Conservation (phyloP, 441 rosid genomes). For the Populus tomentosa region DNA sequence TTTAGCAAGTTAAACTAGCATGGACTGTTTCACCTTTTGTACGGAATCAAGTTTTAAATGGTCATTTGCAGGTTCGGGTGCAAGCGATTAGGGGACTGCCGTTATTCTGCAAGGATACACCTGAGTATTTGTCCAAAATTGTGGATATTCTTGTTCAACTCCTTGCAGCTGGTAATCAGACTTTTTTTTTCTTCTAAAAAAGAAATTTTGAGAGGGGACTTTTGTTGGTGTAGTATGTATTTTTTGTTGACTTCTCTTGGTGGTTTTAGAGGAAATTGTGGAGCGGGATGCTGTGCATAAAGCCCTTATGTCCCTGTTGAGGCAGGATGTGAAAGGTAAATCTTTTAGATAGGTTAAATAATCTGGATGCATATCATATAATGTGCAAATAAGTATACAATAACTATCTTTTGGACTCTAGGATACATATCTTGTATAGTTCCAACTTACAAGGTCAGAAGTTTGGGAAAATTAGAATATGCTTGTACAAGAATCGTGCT, state of each 20-base stretch:
- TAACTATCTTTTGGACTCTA: background rate
- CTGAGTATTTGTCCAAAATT: slow-evolving; percentile 71
- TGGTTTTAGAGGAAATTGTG: slow-evolving; percentile 70
- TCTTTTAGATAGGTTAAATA: background rate
- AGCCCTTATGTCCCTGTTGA: slow-evolving; percentile 86
- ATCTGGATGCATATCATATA: background rate
- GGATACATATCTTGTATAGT: no score
- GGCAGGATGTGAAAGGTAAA: slow-evolving; percentile 97
- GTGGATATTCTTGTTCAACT: slow-evolving; percentile 86
- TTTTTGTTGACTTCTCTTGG: background rate
- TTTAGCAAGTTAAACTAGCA: background rate
- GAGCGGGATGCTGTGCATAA: slow-evolving; percentile 98
- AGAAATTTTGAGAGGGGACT: background rate
- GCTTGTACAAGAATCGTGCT: background rate
- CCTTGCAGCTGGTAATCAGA: slow-evolving; percentile 54
- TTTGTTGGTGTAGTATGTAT: background rate
- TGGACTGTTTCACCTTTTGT: background rate
- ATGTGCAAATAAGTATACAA: background rate
- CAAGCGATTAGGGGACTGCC: slow-evolving; percentile 97
- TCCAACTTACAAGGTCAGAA: background rate
- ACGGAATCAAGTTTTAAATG: background rate
- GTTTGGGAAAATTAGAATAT: background rate
- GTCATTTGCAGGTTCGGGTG: slow-evolving; percentile 65
- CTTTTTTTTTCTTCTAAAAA: background rate
- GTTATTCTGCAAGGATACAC: slow-evolving; percentile 86